Percentiles rank a stretch among this genome's conserved stretches.
Evolutionary conservation across 108 stramenopile genomes (phyloP).

Genomic region (Conticribra guillardii): DNA sequence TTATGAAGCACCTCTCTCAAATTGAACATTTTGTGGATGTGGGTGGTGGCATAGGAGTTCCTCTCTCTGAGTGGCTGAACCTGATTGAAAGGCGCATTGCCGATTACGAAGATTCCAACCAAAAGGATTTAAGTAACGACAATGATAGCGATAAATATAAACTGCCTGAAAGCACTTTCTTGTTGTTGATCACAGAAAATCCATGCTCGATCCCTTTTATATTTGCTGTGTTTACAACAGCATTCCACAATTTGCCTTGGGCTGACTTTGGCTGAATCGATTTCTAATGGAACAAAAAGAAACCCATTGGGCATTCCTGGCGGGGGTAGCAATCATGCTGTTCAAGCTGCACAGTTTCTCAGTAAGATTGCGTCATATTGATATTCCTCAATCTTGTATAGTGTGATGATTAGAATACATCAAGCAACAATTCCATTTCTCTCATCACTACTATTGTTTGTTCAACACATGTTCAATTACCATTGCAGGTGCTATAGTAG

Average conservation of each 20-base stretch:
- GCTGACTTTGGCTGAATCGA: conserved; percentile 11
- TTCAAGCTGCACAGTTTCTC: conserved; percentile 21
- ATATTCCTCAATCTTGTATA: too few species aligned
- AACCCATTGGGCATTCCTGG: conserved; percentile 13
- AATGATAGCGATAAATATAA: conserved; percentile 6
- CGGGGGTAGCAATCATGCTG: conserved; percentile 8
- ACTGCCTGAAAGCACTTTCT: conserved; percentile 30
- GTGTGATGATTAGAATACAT: too few species aligned
- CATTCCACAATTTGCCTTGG: conserved; percentile 18
- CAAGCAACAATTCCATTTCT: too few species aligned
- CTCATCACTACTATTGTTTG: too few species aligned
- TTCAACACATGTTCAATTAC: too few species aligned
- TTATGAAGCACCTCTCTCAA: not conserved
- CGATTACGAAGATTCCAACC: not conserved
- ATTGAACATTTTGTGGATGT: not conserved
- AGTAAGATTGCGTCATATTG: too few species aligned
- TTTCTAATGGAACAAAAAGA: conserved; percentile 1
- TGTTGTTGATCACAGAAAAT: conserved; percentile 30
- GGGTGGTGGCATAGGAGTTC: not conserved
- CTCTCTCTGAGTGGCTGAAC: not conserved
- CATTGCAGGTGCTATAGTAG: conserved; percentile 18
- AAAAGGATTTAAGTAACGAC: too few species aligned
- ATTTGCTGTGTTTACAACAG: conserved; percentile 17
- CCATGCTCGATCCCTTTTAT: conserved; percentile 17
- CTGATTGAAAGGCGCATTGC: conserved; percentile 19